Evolutionary conservation across 441 rosid genomes (phyloP).

Genomic region (Arabidopsis lyrata): DNA sequence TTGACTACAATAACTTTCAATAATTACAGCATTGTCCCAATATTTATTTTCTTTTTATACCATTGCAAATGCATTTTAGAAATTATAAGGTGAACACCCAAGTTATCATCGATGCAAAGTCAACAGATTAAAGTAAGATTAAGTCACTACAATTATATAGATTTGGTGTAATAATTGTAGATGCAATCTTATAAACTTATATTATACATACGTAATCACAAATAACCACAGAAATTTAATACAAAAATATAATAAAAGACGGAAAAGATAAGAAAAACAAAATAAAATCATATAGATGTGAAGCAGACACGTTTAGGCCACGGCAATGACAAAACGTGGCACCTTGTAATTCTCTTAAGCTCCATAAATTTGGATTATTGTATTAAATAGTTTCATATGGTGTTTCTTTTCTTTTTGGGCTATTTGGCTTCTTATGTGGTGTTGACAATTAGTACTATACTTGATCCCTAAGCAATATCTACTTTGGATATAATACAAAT

Average conservation of each 20-base stretch:
- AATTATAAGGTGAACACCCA: not conserved
- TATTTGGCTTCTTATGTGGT: conserved; percentile 34
- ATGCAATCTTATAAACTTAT: conserved; percentile 14
- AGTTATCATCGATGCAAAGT: not conserved
- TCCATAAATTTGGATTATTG: conserved; percentile 38
- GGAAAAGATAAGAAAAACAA: not conserved
- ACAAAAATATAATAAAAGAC: conserved; percentile 8
- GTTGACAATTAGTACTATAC: conserved; percentile 42
- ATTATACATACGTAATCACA: conserved; percentile 33
- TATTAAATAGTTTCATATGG: conserved; percentile 26
- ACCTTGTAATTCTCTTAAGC: conserved; percentile 43
- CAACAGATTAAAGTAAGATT: conserved; percentile 16
- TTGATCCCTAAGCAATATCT: conserved; percentile 43
- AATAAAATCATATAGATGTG: conserved; percentile 38
- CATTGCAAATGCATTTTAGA: not conserved
- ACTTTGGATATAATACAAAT: conserved; percentile 38
- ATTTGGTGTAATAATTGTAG: conserved; percentile 13
- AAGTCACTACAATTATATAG: not conserved
- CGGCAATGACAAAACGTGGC: conserved; percentile 45
- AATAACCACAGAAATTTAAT: conserved; percentile 5
- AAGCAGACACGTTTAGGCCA: conserved; percentile 47
- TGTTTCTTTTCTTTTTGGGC: not conserved
- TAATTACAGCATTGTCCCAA: not conserved
- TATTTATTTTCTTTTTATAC: not conserved
- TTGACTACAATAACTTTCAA: not conserved